A percentile compares a stretch with the other conserved stretches of the same genome.
Evolutionary conservation across 768 basidiomycete species (phyloP).

Genomic region (Podaxis sp.): DNA sequence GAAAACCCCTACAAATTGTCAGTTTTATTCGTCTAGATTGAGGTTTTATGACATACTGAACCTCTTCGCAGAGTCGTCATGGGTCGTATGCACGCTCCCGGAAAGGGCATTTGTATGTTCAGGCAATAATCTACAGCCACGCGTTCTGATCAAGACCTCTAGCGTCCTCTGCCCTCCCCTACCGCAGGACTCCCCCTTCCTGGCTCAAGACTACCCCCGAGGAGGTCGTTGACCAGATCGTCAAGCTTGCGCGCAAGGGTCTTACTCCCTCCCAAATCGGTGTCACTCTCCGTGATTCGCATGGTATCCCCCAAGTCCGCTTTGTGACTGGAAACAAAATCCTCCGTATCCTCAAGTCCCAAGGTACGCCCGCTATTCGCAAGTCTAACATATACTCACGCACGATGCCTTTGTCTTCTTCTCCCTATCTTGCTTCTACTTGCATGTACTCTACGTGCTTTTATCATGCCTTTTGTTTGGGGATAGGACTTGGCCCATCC

Average conservation of each 20-base stretch:
- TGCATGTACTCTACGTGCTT: conserved; percentile 13
- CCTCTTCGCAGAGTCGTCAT: conserved; percentile 44
- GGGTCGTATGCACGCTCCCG: conserved; percentile 99
- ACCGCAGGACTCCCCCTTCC: conserved; percentile 88
- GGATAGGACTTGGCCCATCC: conserved; percentile 89
- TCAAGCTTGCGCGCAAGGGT: conserved; percentile 97
- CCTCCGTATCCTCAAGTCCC: conserved; percentile 92
- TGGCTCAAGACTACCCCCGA: conserved; percentile 98
- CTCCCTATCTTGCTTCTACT: conserved; percentile 13
- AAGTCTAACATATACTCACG: conserved; percentile 20
- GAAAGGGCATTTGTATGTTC: conserved; percentile 96
- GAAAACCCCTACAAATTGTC: conserved; percentile 28
- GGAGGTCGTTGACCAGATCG: conserved; percentile 94
- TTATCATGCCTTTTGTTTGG: conserved; percentile 45
- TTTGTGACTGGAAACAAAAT: conserved; percentile 99
- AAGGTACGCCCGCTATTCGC: conserved; percentile 53
- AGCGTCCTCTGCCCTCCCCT: conserved; percentile 96
- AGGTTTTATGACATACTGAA: conserved; percentile 14
- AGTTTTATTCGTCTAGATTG: conserved; percentile 10
- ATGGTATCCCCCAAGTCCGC: conserved; percentile 97
- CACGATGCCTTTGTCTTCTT: conserved; percentile 15
- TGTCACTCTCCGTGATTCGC: conserved; percentile 95
- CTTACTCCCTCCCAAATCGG: conserved; percentile 97
- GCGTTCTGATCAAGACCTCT: not conserved
- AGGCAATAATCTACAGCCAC: conserved; percentile 5